Base-by-base conservation (phyloP, 2,329 filamentous ascomycete species). In the Colletotrichum costaricense region DNA sequence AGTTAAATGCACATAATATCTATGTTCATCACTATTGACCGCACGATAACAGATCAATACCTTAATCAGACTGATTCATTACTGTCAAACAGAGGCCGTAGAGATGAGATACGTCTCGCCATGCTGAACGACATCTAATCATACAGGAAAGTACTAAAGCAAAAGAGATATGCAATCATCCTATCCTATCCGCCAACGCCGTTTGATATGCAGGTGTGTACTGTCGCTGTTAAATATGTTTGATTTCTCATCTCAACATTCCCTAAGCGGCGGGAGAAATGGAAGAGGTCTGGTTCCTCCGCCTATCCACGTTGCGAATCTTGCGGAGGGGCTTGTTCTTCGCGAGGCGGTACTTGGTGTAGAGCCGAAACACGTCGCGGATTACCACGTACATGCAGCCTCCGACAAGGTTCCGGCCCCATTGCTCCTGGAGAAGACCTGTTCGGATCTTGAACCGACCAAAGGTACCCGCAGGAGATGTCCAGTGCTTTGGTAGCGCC, bases 301-400 rank as follows among this genome's bases (percentile, higher is more conserved):
- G 75, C 63, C 84, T 79, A 24, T 86, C 82, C 14, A 88, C 84
- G 69, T 90, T 90, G 80, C 86, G 85, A 49, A 93, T 86, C 73
- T 84, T 85, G 67, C 90, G 86, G 57, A 87, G 86, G 7, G 85
- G 84, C 77, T 88, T 87, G 42, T 90, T 86, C 76, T 88, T 86
- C 14, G 90, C 90, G 74, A 86, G 87, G 74, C 90, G 86, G 80
- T 91, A 91, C 82, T 93, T 93, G 76, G 88, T 86, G 78, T 92
- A 93, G 28, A 93, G 81, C 70, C 85, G 84, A 63, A 92, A 83
- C 3, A 85, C 86, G 77, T 93, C 91, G 81, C 96, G 97, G 65
- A 98, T 82, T 11, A 98, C 92, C 19, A 98, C 92, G 78, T 96
- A 98, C 24, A 97, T 84, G 80, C 94, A 97, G 0, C 97, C 97